Conservation (phyloP, 2,329 filamentous ascomycete species). For the Neurospora sp. region DNA sequence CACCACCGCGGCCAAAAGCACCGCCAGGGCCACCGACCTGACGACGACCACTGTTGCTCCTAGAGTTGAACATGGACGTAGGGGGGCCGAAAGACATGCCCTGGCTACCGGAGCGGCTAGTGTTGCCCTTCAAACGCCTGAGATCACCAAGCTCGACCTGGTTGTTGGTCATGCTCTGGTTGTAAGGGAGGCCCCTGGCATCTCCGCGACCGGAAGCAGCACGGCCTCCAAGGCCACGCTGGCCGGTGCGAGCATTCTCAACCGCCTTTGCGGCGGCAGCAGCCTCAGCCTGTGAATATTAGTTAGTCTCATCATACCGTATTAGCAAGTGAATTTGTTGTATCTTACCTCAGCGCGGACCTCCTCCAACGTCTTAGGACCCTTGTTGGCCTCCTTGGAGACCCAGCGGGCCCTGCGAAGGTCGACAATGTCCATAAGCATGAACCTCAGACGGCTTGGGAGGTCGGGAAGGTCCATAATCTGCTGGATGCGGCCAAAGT, state of each 20-base stretch:
- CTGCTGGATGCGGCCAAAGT: conserved; percentile 79
- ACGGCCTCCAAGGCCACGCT: conserved; percentile 61
- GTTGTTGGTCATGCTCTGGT: conserved; percentile 62
- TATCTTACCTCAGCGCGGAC: conserved; percentile 65
- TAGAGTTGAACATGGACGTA: conserved; percentile 76
- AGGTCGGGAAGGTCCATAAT: conserved; percentile 75
- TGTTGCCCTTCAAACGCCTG: conserved; percentile 62
- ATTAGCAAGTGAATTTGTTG: neutral
- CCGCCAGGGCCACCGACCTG: conserved; percentile 57
- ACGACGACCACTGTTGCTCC: conserved; percentile 81
- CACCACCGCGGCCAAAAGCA: conserved; percentile 60
- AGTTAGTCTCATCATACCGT: conserved; percentile 11
- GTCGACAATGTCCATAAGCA: conserved; percentile 92
- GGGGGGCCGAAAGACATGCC: conserved; percentile 60
- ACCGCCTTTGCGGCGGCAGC: conserved; percentile 70
- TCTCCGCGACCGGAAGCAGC: conserved; percentile 65
- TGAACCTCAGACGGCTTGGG: conserved; percentile 83
- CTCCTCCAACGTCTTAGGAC: conserved; percentile 91
- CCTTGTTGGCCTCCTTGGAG: conserved; percentile 85
- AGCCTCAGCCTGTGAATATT: conserved; percentile 50
- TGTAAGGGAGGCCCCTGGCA: conserved; percentile 72
- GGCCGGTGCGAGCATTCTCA: conserved; percentile 50
- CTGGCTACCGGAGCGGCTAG: conserved; percentile 50
- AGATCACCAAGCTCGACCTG: conserved; percentile 88
- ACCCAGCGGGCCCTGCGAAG: conserved; percentile 68